These are phyloP conservation scores for Rosa multiflora DNA, from an alignment of 306 rosid genomes.

Conservation along the genomic window DNA sequence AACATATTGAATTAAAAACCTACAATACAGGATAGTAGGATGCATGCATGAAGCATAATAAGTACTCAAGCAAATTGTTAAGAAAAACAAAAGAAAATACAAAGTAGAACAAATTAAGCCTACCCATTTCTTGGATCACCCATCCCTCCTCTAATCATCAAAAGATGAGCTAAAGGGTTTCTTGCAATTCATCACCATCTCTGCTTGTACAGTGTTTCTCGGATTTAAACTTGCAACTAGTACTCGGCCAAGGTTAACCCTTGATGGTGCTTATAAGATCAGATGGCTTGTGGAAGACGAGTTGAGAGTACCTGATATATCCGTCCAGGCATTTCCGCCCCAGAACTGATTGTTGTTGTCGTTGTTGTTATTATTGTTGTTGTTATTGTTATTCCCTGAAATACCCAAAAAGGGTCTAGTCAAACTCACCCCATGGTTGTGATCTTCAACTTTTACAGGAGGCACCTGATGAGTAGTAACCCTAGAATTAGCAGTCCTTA, in stretches of 20 bases:
- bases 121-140: constrained; percentile 1
- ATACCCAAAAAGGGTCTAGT: constrained; percentile 35
- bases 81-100: constrained; percentile 2
- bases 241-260: not conserved
- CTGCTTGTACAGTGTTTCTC: not conserved
- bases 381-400: constrained; percentile 34
- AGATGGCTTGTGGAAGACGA: constrained; percentile 64
- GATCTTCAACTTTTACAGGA: constrained; percentile 56
- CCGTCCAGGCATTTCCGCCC: constrained; percentile 54
- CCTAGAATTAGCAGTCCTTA: constrained; percentile 40
- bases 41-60: constrained; percentile 1
- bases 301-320: constrained; percentile 57
- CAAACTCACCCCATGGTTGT: constrained; percentile 34
- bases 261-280: constrained; percentile 31
- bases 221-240: not conserved
- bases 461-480: constrained; percentile 35
- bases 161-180: not conserved
- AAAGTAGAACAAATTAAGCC: not conserved
- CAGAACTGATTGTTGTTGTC: constrained; percentile 32
- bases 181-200: not conserved
- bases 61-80: constrained; percentile 8
- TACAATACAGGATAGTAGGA: constrained; percentile 5
- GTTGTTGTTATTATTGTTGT: not conserved
- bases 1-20: not conserved
- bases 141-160: constrained; percentile 3